Conservation (phyloP, 306 rosid species). For the Lotus japonicus region DNA sequence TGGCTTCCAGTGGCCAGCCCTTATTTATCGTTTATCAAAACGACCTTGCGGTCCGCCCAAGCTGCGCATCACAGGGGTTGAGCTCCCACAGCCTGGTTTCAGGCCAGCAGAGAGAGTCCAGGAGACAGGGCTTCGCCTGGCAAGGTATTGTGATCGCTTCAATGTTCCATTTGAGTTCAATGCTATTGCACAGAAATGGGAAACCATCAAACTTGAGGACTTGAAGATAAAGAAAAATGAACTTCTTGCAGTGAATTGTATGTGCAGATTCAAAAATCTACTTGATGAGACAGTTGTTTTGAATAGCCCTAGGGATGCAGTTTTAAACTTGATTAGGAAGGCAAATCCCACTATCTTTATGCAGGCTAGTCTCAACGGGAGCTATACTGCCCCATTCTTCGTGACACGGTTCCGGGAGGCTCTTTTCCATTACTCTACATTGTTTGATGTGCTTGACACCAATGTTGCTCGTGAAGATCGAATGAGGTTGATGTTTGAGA, state of each 20-base stretch:
- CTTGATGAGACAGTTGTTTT: conserved; percentile 52
- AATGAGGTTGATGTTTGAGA: conserved; percentile 53
- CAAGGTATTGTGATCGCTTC: conserved; percentile 49
- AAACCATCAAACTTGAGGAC: conserved; percentile 44
- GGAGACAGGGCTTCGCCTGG: conserved; percentile 55
- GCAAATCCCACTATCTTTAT: conserved; percentile 52
- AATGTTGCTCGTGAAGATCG: conserved; percentile 30
- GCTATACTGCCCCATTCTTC: conserved; percentile 54
- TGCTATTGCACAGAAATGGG: conserved; percentile 52
- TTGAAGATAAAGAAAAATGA: conserved; percentile 41
- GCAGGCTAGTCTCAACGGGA: conserved; percentile 36
- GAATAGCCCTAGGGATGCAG: conserved; percentile 45
- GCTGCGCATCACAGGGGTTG: conserved; percentile 68
- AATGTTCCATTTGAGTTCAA: conserved; percentile 55
- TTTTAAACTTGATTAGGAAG: conserved; percentile 43
- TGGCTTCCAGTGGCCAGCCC: conserved; percentile 71
- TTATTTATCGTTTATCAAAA: conserved; percentile 36
- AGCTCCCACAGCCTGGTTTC: conserved; percentile 50
- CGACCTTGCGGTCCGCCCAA: conserved; percentile 53
- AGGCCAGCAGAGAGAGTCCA: conserved; percentile 37
- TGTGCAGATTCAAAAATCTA: conserved; percentile 41
- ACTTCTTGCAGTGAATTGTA: conserved; percentile 39
- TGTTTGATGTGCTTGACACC: conserved; percentile 46
- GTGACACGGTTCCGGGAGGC: conserved; percentile 61
- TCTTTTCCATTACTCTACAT: conserved; percentile 45